Evolutionary conservation across 2,329 filamentous ascomycete genomes (phyloP).

Genomic region (Pseudovirgaria hyperparasitica): DNA sequence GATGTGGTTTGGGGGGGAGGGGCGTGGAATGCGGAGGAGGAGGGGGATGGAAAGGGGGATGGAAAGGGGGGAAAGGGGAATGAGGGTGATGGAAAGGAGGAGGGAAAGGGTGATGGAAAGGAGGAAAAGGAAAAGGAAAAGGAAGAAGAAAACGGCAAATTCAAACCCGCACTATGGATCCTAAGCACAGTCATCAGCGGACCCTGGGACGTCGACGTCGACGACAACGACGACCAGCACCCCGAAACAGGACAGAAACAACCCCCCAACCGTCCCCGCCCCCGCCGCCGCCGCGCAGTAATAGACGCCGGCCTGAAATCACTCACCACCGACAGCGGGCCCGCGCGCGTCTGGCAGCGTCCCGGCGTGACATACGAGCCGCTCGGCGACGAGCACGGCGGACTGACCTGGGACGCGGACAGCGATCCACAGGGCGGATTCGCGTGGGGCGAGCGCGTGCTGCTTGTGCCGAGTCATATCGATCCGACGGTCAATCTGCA

Average conservation of each 20-base stretch:
- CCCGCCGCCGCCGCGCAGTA: conserved; percentile 31
- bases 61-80: too few relatives aligned
- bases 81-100: too few relatives aligned
- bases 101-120: too few relatives aligned
- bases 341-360: conserved; percentile 34
- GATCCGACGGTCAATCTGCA: conserved; percentile 42
- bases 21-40: too few relatives aligned
- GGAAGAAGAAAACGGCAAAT: too few relatives aligned
- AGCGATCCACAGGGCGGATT: conserved; percentile 26
- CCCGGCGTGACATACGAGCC: conserved; percentile 30
- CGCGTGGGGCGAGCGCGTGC: conserved; percentile 33
- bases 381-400: conserved; percentile 39
- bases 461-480: conserved; percentile 43
- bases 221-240: too few relatives aligned
- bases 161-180: conserved; percentile 38
- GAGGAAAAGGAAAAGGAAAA: too few relatives aligned
- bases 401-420: conserved; percentile 33
- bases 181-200: conserved; percentile 37
- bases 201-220: too few relatives aligned
- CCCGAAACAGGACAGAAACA: too few relatives aligned
- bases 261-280: too few relatives aligned
- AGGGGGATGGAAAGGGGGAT: too few relatives aligned
- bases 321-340: conserved; percentile 39
- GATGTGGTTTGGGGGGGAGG: too few relatives aligned
- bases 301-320: conserved; percentile 40